These are phyloP conservation scores for Xylaria multiplex DNA, from an alignment of 2,329 filamentous ascomycete genomes.

Conservation along the genomic window DNA sequence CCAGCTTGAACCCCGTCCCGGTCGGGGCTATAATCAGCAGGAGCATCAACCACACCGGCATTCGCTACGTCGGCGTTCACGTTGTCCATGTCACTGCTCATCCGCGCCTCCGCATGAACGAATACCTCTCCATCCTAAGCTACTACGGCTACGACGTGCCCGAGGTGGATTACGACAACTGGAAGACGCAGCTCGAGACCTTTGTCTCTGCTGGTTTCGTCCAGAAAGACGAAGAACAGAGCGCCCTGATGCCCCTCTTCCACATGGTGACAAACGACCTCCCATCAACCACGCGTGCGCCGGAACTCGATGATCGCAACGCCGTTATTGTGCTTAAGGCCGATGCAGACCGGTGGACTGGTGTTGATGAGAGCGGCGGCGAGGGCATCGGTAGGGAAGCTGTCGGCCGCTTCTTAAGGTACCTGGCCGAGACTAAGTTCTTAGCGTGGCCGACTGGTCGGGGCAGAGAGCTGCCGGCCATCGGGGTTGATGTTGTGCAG, in stretches of 20 bases:
- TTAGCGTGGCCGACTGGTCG: slow-evolving; percentile 58
- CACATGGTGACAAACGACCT: slow-evolving; percentile 77
- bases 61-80: slow-evolving; percentile 37
- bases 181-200: slow-evolving; percentile 73
- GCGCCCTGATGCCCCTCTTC: slow-evolving; percentile 78
- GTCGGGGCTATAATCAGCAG: slow-evolving; percentile 44
- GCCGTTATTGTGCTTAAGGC: slow-evolving; percentile 70
- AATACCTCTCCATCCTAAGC: slow-evolving; percentile 77
- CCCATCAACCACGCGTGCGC: slow-evolving; percentile 74
- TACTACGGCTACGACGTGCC: slow-evolving; percentile 78
- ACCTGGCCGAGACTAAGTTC: slow-evolving; percentile 70
- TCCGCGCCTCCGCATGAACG: slow-evolving; percentile 79
- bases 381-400: slow-evolving; percentile 64
- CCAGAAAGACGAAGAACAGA: slow-evolving; percentile 69
- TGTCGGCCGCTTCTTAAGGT: slow-evolving; percentile 72
- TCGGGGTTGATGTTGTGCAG: slow-evolving; percentile 43
- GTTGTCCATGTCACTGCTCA: slow-evolving; percentile 84
- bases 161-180: slow-evolving; percentile 72
- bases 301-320: slow-evolving; percentile 78
- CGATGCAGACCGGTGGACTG: slow-evolving; percentile 69
- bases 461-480: slow-evolving; percentile 48
- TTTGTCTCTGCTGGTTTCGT: slow-evolving; percentile 70
- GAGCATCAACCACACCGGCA: too few species aligned
- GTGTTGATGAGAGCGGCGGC: slow-evolving; percentile 63
- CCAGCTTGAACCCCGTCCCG: slow-evolving; percentile 70